phyloP scores from a whole-genome alignment of 2,329 filamentous ascomycete species.

The Periglandula ipomoeae region DNA sequence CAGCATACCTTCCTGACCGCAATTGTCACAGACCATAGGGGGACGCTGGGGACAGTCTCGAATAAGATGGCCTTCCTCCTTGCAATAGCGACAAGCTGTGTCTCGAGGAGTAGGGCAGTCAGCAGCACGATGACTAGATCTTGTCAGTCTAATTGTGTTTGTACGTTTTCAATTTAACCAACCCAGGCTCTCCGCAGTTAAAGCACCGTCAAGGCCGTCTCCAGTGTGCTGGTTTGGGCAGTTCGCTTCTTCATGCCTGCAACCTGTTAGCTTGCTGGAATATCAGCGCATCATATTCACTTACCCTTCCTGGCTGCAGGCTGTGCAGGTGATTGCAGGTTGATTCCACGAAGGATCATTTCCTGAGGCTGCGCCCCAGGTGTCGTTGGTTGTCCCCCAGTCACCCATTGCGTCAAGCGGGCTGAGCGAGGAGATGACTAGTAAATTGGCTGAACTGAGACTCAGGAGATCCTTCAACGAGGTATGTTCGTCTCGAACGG shows the following conservation, averaged over 20 bases:
- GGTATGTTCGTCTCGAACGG: too few relatives aligned
- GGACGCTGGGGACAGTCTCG: constrained; percentile 55
- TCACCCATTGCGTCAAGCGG: constrained; percentile 4
- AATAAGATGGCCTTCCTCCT: constrained; percentile 42
- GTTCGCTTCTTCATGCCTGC: constrained; percentile 7
- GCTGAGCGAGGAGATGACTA: not conserved
- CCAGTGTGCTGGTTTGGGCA: constrained; percentile 8
- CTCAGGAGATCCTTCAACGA: not conserved
- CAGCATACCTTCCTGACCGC: constrained; percentile 46
- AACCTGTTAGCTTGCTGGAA: not conserved
- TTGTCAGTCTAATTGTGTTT: constrained; percentile 5
- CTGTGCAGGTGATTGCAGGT: constrained; percentile 1
- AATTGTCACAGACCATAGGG: constrained; percentile 50
- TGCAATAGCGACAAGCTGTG: constrained; percentile 35
- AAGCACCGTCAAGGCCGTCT: constrained; percentile 18
- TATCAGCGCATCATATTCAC: not conserved
- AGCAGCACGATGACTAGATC: constrained; percentile 20
- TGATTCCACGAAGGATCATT: constrained; percentile 4
- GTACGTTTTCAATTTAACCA: constrained; percentile 3
- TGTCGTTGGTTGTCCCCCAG: constrained; percentile 1
- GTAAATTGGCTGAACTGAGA: not conserved
- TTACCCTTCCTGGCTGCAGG: constrained; percentile 9
- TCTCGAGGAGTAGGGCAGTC: constrained; percentile 26
- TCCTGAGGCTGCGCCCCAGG: constrained; percentile 1
- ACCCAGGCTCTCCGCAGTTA: constrained; percentile 28